A percentile compares a stretch with the other conserved stretches of the same genome.
Evolutionary conservation across 192 early-diverging fungal species (phyloP).

Genomic region (Backusella tuberculispora): DNA sequence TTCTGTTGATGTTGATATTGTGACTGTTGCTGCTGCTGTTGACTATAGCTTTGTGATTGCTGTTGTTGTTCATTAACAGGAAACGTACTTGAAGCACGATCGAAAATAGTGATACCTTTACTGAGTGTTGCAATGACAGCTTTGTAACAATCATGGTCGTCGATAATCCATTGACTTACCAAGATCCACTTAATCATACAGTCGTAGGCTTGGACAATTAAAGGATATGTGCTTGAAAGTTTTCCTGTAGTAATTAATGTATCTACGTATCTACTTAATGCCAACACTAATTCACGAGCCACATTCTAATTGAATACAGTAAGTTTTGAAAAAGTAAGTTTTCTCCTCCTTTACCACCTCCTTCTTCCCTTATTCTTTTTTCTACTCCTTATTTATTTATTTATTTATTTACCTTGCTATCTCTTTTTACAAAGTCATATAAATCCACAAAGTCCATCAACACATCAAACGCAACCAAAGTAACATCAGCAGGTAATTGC

Average conservation of each 20-base stretch:
- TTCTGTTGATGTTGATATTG: neutral
- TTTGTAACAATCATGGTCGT: conserved; percentile 68
- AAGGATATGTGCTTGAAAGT: conserved; percentile 56
- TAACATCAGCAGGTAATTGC: conserved; percentile 61
- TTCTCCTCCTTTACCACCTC: conserved; percentile 11
- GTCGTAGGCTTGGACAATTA: conserved; percentile 77
- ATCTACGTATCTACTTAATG: conserved; percentile 76
- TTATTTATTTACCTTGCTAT: conserved; percentile 59
- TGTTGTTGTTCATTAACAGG: conserved; percentile 25
- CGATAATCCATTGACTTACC: conserved; percentile 75
- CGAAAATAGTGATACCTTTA: conserved; percentile 69
- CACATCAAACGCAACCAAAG: conserved; percentile 64
- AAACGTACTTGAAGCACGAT: conserved; percentile 34
- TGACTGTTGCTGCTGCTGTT: neutral
- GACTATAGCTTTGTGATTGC: neutral
- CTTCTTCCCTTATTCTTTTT: neutral
- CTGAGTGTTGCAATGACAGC: conserved; percentile 71
- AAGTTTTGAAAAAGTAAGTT: neutral
- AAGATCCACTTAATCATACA: conserved; percentile 77
- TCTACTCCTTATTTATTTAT: neutral
- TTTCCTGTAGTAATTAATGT: conserved; percentile 54
- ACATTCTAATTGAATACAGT: conserved; percentile 50
- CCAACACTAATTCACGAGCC: conserved; percentile 68
- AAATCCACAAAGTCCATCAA: conserved; percentile 63
- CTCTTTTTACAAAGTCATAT: conserved; percentile 66